Percentiles rank a stretch among this genome's conserved stretches.
Evolutionary conservation across 805 yeast species (phyloP).

Genomic region (Nakazawaea ambrosiae): DNA sequence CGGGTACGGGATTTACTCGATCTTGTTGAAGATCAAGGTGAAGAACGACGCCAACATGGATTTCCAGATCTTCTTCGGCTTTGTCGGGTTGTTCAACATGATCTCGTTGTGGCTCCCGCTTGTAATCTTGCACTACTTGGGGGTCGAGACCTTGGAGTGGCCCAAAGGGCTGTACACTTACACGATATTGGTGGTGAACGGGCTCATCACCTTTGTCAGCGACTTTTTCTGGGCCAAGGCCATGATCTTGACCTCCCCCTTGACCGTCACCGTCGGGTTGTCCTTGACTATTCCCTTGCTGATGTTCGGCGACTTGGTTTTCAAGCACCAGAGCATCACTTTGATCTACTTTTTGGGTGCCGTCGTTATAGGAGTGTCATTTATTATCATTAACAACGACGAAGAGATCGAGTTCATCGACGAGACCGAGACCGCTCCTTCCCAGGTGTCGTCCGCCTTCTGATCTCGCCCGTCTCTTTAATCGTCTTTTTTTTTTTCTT

Average conservation of each 20-base stretch:
- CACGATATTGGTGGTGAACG: conserved; percentile 53
- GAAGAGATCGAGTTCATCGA: conserved; percentile 51
- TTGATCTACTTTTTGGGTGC: conserved; percentile 75
- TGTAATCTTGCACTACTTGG: conserved; percentile 52
- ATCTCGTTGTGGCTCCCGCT: conserved; percentile 79
- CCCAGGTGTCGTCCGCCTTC: too few relatives aligned
- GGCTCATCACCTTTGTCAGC: conserved; percentile 72
- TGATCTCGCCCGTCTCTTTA: too few relatives aligned
- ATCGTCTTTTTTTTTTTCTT: too few relatives aligned
- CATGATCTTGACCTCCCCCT: conserved; percentile 85
- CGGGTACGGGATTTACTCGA: conserved; percentile 89
- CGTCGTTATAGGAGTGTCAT: conserved; percentile 68
- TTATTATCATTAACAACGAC: conserved; percentile 73
- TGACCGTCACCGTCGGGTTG: conserved; percentile 92
- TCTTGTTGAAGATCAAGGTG: conserved; percentile 68
- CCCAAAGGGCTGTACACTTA: conserved; percentile 53
- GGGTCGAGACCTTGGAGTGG: conserved; percentile 63
- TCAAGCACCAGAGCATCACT: conserved; percentile 59
- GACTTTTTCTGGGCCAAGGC: conserved; percentile 97
- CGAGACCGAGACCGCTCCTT: neutral
- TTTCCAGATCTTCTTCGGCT: conserved; percentile 88
- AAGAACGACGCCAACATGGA: conserved; percentile 69
- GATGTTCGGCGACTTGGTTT: conserved; percentile 79
- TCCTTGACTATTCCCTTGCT: conserved; percentile 93
- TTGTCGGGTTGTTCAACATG: conserved; percentile 81